Evolutionary conservation across 257 asterid genomes (phyloP).

Genomic region (Nicotiana benthamiana): DNA sequence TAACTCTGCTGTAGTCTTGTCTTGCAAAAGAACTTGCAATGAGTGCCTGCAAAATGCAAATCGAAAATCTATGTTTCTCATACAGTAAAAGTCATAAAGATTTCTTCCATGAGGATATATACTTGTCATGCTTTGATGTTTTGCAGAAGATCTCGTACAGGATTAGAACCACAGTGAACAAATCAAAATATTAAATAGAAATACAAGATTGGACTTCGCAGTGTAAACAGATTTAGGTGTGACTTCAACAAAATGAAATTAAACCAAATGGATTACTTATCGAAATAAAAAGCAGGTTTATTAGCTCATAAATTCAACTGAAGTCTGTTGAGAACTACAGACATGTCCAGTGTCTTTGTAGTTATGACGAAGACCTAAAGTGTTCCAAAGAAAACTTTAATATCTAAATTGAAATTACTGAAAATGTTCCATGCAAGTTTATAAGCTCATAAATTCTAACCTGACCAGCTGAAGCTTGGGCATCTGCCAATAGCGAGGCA

Average conservation of each 20-base stretch:
- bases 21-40: conserved; percentile 38
- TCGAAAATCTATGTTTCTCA: background rate
- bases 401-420: background rate
- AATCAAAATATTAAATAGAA: background rate
- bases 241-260: background rate
- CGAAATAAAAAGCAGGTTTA: background rate
- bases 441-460: conserved; percentile 10
- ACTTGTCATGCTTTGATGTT: background rate
- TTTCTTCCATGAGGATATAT: background rate
- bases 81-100: background rate
- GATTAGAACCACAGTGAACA: background rate
- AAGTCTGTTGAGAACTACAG: background rate
- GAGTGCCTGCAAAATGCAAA: conserved; percentile 25
- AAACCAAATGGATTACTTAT: background rate
- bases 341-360: background rate
- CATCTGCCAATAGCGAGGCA: conserved; percentile 40
- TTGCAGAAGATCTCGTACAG: background rate
- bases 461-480: conserved; percentile 38
- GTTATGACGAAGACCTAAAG: background rate
- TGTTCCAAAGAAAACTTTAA: background rate
- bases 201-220: background rate
- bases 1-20: conserved; percentile 26
- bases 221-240: background rate
- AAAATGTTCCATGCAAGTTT: background rate
- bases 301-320: background rate